A percentile compares a stretch with the other conserved stretches of the same genome.
Conservation (phyloP, 2,329 filamentous ascomycete species). For the Fusarium sp. region DNA sequence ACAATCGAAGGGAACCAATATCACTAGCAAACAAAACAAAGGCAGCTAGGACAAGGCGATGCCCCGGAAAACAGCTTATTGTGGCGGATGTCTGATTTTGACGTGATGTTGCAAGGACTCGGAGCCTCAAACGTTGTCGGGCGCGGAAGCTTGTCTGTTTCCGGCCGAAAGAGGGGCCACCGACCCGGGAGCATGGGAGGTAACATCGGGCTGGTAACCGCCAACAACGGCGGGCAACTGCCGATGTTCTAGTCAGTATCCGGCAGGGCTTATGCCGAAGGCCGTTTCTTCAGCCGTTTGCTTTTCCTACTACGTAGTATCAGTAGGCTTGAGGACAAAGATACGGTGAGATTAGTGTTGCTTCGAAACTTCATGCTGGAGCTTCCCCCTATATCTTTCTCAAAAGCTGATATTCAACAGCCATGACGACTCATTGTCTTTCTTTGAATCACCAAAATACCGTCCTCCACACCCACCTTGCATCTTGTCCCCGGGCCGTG, state of each 20-base stretch:
- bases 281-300: background rate
- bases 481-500: background rate
- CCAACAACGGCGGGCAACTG: slow-evolving; percentile 1
- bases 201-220: slow-evolving; percentile 10
- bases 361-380: background rate
- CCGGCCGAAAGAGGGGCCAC: slow-evolving; percentile 35
- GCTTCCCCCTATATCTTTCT: background rate
- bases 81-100: slow-evolving; percentile 32
- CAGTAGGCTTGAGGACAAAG: background rate
- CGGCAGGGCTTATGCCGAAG: background rate
- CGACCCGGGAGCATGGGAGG: slow-evolving; percentile 28
- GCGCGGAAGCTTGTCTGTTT: slow-evolving; percentile 30
- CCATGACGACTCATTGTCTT: background rate
- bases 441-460: background rate
- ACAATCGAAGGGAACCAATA: background rate
- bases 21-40: background rate
- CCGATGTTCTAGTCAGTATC: background rate
- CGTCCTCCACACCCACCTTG: background rate
- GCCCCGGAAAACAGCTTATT: background rate
- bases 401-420: background rate
- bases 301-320: background rate
- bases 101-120: slow-evolving; percentile 28
- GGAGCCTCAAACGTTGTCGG: slow-evolving; percentile 25
- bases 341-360: background rate
- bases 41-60: background rate